phyloP scores from a whole-genome alignment of 2,329 filamentous ascomycete species.

The Kalmusia sp. region DNA sequence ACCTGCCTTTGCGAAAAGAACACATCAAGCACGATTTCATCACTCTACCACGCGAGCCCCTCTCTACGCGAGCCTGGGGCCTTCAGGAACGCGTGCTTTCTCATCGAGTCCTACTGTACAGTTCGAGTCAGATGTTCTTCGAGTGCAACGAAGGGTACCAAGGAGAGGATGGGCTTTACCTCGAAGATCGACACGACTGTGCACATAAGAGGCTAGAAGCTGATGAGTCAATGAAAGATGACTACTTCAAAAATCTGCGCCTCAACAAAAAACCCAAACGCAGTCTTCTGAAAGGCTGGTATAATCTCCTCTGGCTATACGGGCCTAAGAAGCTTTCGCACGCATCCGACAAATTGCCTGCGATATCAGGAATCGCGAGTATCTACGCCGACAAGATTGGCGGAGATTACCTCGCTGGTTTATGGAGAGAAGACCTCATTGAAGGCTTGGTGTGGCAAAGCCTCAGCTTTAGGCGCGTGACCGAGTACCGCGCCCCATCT shows the following conservation, averaged over 20 bases:
- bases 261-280: not conserved
- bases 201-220: conserved; percentile 3
- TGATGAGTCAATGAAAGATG: not conserved
- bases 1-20: conserved; percentile 8
- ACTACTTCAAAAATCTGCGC: not conserved
- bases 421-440: conserved; percentile 13
- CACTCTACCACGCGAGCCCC: conserved; percentile 6
- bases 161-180: conserved; percentile 12
- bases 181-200: conserved; percentile 2
- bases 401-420: conserved; percentile 15
- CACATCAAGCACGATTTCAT: conserved; percentile 4
- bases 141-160: conserved; percentile 13
- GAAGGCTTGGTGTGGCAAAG: conserved; percentile 11
- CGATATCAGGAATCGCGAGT: conserved; percentile 12
- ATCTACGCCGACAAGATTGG: conserved; percentile 7
- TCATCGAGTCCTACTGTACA: conserved; percentile 10
- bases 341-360: conserved; percentile 14
- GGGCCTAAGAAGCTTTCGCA: conserved; percentile 3
- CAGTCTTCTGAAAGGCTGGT: conserved; percentile 2
- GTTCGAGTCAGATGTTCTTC: conserved; percentile 9
- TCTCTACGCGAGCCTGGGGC: conserved; percentile 13
- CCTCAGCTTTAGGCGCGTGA: conserved; percentile 2
- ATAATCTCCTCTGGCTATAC: conserved; percentile 5
- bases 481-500: conserved; percentile 16
- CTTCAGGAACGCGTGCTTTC: conserved; percentile 15